Evolutionary conservation across 257 asterid species (phyloP).

Genomic region (Nicotiana tomentosiformis): DNA sequence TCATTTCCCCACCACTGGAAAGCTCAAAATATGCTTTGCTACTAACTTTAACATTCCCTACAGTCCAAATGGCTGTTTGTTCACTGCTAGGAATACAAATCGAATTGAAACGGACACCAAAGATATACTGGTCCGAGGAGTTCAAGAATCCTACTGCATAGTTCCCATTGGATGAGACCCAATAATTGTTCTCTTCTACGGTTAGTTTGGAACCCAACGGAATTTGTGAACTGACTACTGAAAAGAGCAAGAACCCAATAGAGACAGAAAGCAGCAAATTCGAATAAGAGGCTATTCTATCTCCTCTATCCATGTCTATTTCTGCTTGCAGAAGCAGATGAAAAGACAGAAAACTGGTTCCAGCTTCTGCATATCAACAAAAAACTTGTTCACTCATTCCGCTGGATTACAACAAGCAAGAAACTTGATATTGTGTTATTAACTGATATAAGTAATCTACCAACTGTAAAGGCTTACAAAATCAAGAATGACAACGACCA

Average conservation of each 20-base stretch:
- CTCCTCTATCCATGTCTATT: constrained; percentile 22
- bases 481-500: neutral
- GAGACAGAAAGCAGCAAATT: constrained; percentile 15
- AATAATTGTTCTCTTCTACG: constrained; percentile 22
- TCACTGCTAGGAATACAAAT: constrained; percentile 19
- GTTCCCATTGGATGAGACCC: constrained; percentile 38
- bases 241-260: constrained; percentile 13
- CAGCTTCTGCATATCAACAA: constrained; percentile 16
- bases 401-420: neutral
- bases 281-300: neutral
- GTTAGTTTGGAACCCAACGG: constrained; percentile 34
- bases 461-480: neutral
- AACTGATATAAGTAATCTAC: neutral
- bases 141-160: constrained; percentile 33
- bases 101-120: constrained; percentile 30
- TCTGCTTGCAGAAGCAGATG: constrained; percentile 10
- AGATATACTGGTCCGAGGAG: constrained; percentile 18
- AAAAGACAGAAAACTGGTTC: constrained; percentile 9
- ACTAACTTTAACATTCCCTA: constrained; percentile 34
- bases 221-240: constrained; percentile 22
- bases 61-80: constrained; percentile 34
- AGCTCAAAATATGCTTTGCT: constrained; percentile 28
- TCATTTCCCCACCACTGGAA: constrained; percentile 23
- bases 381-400: constrained; percentile 9
- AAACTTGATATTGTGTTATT: too few species aligned